Evolutionary conservation across 176 grass and related monocot species (phyloP).

Genomic region (Musa beccarii): DNA sequence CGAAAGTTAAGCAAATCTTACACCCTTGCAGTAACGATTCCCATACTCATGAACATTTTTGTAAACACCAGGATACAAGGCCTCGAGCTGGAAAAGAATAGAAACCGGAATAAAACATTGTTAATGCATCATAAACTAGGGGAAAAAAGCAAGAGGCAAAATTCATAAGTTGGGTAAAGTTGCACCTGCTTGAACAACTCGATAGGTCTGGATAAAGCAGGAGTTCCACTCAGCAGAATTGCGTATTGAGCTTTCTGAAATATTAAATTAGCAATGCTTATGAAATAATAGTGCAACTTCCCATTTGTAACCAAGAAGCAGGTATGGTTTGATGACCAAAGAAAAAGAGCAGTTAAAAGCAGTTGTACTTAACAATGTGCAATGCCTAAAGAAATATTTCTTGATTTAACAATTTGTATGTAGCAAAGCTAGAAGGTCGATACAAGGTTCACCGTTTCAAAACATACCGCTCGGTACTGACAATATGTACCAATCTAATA

Average conservation of each 20-base stretch:
- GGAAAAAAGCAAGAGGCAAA: neutral
- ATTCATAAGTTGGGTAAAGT: neutral
- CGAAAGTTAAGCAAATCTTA: conserved; percentile 32
- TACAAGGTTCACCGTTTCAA: too few species aligned
- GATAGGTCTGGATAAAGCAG: conserved; percentile 89
- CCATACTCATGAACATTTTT: conserved; percentile 81
- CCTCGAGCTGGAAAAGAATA: conserved; percentile 53
- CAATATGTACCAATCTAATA: too few species aligned
- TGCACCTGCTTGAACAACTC: conserved; percentile 84
- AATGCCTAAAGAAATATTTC: neutral
- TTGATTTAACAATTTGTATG: neutral
- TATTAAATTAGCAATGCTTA: conserved; percentile 16
- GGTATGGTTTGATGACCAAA: neutral
- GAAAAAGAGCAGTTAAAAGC: neutral
- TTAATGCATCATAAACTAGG: neutral
- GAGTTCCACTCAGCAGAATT: conserved; percentile 86
- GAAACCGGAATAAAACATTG: conserved; percentile 18
- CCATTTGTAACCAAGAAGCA: neutral
- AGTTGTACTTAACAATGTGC: too few species aligned
- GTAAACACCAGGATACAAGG: conserved; percentile 71
- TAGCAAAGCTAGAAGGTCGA: neutral
- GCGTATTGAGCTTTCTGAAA: conserved; percentile 84
- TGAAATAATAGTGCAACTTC: neutral
- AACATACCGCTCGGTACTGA: too few species aligned
- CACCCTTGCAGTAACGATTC: conserved; percentile 85